These are phyloP conservation scores for Alectoria sarmentosa DNA, from an alignment of 495 filamentous ascomycete genomes.

Conservation along the genomic window DNA sequence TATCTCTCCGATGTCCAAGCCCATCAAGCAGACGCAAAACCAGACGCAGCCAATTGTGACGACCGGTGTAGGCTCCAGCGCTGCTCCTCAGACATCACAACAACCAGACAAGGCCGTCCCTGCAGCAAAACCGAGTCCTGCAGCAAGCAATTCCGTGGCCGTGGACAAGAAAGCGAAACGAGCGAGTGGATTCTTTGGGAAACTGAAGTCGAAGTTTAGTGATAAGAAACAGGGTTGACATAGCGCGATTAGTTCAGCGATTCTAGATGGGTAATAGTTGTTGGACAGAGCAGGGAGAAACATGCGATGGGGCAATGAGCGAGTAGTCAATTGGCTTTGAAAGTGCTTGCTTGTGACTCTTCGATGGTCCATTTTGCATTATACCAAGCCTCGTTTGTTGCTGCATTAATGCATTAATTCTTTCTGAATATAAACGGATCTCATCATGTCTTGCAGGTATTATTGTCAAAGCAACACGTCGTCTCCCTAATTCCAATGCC, in stretches of 20 bases:
- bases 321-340: constrained; percentile 1
- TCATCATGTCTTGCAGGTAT: neutral
- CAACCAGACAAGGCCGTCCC: constrained; percentile 14
- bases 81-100: constrained; percentile 25
- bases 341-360: neutral
- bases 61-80: constrained; percentile 29
- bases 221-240: constrained; percentile 24
- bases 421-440: neutral
- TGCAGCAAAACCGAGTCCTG: constrained; percentile 18
- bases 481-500: too few species aligned
- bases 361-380: constrained; percentile 15
- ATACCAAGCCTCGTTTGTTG: constrained; percentile 14
- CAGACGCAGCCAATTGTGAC: constrained; percentile 33
- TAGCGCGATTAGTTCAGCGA: neutral
- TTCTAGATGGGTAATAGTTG: neutral
- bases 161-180: constrained; percentile 45
- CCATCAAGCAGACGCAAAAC: constrained; percentile 19
- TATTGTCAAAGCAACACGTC: neutral
- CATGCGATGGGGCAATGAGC: neutral
- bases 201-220: constrained; percentile 37
- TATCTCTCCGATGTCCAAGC: constrained; percentile 40
- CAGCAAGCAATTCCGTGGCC: constrained; percentile 23
- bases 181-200: constrained; percentile 42
- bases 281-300: neutral
- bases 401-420: neutral